Evolutionary conservation across 441 rosid species (phyloP).

Genomic region (Gossypium gossypioides): DNA sequence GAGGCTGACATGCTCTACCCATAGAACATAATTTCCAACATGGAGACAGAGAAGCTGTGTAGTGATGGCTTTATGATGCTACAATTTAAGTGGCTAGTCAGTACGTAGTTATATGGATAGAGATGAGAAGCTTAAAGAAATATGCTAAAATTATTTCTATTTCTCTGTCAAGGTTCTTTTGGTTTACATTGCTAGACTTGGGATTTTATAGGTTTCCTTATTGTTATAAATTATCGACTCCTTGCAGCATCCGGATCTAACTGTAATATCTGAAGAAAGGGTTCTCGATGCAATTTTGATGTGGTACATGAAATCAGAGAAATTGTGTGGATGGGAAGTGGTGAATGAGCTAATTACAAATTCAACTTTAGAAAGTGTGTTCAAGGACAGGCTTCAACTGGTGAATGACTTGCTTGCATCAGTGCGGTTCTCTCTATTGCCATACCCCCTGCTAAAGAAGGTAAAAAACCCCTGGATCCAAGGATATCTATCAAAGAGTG

Average conservation of each 20-base stretch:
- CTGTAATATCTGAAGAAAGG: conserved; percentile 88
- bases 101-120: background rate
- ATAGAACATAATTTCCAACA: background rate
- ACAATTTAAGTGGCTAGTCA: background rate
- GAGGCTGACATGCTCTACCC: background rate
- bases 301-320: conserved; percentile 78
- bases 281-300: conserved; percentile 79
- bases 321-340: conserved; percentile 56
- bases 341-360: conserved; percentile 42
- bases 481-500: background rate
- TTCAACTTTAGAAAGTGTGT: conserved; percentile 38
- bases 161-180: background rate
- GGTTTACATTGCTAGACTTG: background rate
- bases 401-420: conserved; percentile 50
- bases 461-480: conserved; percentile 27
- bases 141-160: background rate
- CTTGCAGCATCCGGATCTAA: conserved; percentile 85
- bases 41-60: background rate
- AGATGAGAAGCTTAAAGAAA: background rate
- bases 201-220: conserved; percentile 4
- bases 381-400: conserved; percentile 54
- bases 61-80: background rate
- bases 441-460: conserved; percentile 58
- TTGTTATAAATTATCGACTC: conserved; percentile 23
- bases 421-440: conserved; percentile 79